Evolutionary conservation across 495 filamentous ascomycete genomes (phyloP), one percentile per base, ranked within the genome.

Genomic region (Mytilinidion resinicola): DNA sequence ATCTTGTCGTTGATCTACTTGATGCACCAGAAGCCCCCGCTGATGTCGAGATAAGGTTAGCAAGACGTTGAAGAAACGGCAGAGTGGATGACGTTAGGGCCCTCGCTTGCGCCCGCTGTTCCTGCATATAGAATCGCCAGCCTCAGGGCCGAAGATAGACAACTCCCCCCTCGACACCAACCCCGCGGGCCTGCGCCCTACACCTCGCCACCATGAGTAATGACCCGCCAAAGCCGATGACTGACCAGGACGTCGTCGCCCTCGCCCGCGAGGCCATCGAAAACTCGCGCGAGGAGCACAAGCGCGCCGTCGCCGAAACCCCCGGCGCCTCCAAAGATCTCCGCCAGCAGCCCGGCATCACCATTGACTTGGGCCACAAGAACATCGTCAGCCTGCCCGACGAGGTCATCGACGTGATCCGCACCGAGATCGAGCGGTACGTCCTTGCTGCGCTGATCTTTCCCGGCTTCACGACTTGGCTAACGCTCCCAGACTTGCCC

Each of bases 361-460:
- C 91, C 12, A 85, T 98, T 65, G 89, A 96, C 70, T 74, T 98
- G 67, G 89, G 88, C 60, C 85, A 91, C 70, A 88, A 85, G 58
- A 82, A 84, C 61, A 91, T 98, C 41, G 78, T 80, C 47, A 81
- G 76, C 57, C 81, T 98, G 65, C 91, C 92, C 0, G 88, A 91
- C 43, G 87, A 92, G 60, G 89, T 96, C 53, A 84, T 96, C 35
- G 90, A 93, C 69, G 82, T 95, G 62, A 91, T 98, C 53, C 95
- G 91, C 73, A 83, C 92, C 70, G 89, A 96, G 69, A 81, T 96
- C 50, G 91, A 95, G 76, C 79, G 92, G 92, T 96, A 76, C 59
- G 80, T 60, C 15, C 14, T 37, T 53, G 6, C 34, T 34, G 2
- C 30, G 6, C 15, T 11, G 21, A 37, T 11, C 10, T 49, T 14